Base-by-base conservation (phyloP, 2,329 filamentous ascomycete species). In the Conoideocrella luteorostrata region DNA sequence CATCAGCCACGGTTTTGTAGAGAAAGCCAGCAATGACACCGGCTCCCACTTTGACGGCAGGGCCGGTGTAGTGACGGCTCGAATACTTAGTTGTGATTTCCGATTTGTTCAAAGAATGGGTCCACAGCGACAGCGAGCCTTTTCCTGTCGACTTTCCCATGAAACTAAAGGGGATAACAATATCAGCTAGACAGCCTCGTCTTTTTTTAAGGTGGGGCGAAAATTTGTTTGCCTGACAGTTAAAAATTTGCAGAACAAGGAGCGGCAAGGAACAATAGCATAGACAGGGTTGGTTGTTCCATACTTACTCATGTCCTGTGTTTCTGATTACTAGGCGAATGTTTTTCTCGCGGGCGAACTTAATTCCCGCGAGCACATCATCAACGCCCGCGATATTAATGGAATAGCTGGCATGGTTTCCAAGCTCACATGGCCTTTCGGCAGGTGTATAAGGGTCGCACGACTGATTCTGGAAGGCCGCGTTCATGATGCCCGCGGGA, bases 1-100 rank as follows among this genome's bases (percentile, higher is more conserved):
- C 57, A 39, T 64, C 54, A 17, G 70, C 53, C 4, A 71, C 72
- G 36, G 65, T 66, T 30, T 65, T 66, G 54, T 77, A 76, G 3
- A 74, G 56, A 47, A 78, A 73, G 32, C 60, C 68, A 10, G 67
- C 71, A 48, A 73, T 67, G 18, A 78, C 67, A 44, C 76, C 77
- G 7, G 72, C 65, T 7, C 72, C 75, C 24, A 75, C 59, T 53
- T 72, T 78, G 55, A 77, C 65, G 1, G 73, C 74, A 3, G 65
- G 64, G 2, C 74, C 72, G 3, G 48, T 50, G 54, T 70, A 59
- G 11, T 47, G 45, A 12, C 21, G 13, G 15, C 49, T 44, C 36
- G 46, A 37, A 49, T 52, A 56, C 9, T 44, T 24, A 7, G 3
- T 9, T 30, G 51, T 41, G 21, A 51, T 36, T 39, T 50, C 35